Conservation (phyloP, 176 grass and related monocot genomes). For the Metroxylon sagu region DNA sequence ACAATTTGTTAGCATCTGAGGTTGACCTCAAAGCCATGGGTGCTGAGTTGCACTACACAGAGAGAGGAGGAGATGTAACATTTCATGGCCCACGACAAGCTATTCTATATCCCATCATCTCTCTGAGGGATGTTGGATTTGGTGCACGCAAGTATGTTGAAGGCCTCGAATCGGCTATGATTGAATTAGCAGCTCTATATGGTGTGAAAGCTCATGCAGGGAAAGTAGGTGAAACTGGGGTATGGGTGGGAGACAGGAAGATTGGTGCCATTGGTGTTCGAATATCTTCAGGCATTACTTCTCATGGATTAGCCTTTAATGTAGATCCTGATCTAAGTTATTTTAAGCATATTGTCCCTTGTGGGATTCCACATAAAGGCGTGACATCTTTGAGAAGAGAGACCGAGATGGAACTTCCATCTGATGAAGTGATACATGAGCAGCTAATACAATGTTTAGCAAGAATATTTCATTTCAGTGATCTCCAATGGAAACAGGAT, state of each 20-base stretch:
- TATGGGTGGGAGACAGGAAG: conserved; percentile 87
- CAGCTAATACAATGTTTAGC: conserved; percentile 63
- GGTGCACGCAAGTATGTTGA: conserved; percentile 82
- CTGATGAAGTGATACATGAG: conserved; percentile 65
- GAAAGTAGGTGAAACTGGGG: conserved; percentile 56
- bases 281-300: conserved; percentile 71
- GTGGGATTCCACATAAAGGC: conserved; percentile 64
- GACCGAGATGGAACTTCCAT: conserved; percentile 38
- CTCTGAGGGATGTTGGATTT: conserved; percentile 44
- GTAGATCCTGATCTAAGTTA: conserved; percentile 60
- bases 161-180: conserved; percentile 74
- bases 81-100: conserved; percentile 86
- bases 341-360: conserved; percentile 74
- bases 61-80: conserved; percentile 81
- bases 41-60: conserved; percentile 66
- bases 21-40: conserved; percentile 47
- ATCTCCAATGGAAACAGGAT: conserved; percentile 2
- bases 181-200: conserved; percentile 57
- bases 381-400: conserved; percentile 68
- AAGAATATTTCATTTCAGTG: conserved; percentile 31
- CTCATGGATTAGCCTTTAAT: conserved; percentile 73
- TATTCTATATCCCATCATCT: conserved; percentile 71
- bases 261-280: conserved; percentile 92
- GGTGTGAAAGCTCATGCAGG: conserved; percentile 54
- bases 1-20: conserved; percentile 56